A percentile compares a stretch with the other conserved stretches of the same genome.
Conservation (phyloP, 108 stramenopile genomes). For the Cyclotella kingstonii region DNA sequence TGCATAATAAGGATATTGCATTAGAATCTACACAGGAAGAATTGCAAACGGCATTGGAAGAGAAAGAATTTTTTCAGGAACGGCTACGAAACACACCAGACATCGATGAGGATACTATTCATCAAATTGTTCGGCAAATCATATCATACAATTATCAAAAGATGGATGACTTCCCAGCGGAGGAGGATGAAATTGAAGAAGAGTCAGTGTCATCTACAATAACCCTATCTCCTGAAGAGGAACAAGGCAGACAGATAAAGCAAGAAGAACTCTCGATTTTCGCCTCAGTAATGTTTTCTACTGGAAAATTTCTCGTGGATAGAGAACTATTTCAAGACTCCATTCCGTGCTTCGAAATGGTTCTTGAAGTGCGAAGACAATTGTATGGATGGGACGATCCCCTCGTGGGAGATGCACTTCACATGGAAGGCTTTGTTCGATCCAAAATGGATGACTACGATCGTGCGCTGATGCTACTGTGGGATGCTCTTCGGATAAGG, state of each 20-base stretch:
- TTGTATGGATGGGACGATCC: conserved; percentile 45
- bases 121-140: conserved; percentile 26
- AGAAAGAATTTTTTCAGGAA: conserved; percentile 20
- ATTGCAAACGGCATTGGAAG: conserved; percentile 25
- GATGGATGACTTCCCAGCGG: conserved; percentile 13
- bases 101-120: conserved; percentile 38
- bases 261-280: conserved; percentile 35
- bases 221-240: conserved; percentile 8
- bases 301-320: conserved; percentile 40
- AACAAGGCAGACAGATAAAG: neutral
- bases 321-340: conserved; percentile 32
- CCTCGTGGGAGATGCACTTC: conserved; percentile 38
- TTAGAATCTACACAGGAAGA: conserved; percentile 31
- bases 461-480: conserved; percentile 32
- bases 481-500: conserved; percentile 39
- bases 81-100: conserved; percentile 24
- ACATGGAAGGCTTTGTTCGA: conserved; percentile 41
- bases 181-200: conserved; percentile 15
- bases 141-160: conserved; percentile 12
- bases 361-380: conserved; percentile 33
- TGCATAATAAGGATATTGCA: conserved; percentile 18
- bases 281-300: conserved; percentile 31
- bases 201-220: conserved; percentile 26
- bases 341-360: conserved; percentile 37
- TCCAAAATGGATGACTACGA: conserved; percentile 42